These are phyloP conservation scores for Striga hermonthica DNA, from an alignment of 305 asterid genomes.

Conservation along the genomic window DNA sequence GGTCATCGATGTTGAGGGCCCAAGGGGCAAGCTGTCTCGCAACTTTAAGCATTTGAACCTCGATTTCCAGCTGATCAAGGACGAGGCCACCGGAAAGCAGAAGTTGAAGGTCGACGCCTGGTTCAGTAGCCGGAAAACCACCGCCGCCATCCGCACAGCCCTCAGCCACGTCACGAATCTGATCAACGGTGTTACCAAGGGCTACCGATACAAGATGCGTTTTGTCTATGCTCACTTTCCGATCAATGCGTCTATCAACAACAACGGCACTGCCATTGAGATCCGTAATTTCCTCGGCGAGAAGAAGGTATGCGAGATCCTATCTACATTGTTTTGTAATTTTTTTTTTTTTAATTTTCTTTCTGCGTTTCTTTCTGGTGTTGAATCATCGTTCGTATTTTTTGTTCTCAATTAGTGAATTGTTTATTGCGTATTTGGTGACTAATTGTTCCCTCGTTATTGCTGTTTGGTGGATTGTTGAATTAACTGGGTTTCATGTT, in stretches of 20 bases:
- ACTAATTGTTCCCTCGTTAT: too few relatives aligned
- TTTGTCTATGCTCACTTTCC: constrained; percentile 15
- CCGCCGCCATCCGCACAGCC: constrained; percentile 19
- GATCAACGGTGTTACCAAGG: constrained; percentile 15
- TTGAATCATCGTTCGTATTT: too few relatives aligned
- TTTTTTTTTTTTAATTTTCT: background rate
- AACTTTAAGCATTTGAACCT: constrained; percentile 50
- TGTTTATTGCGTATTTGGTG: too few relatives aligned
- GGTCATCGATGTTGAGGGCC: constrained; percentile 66
- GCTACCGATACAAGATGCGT: constrained; percentile 18
- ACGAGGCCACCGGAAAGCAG: constrained; percentile 9
- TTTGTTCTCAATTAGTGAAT: too few relatives aligned
- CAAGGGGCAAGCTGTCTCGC: constrained; percentile 62
- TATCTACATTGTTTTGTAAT: background rate
- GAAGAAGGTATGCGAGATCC: background rate
- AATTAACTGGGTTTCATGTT: too few relatives aligned
- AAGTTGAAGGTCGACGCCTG: constrained; percentile 5
- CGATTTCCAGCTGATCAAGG: constrained; percentile 14
- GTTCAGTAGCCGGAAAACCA: constrained; percentile 13
- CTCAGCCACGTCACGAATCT: constrained; percentile 18
- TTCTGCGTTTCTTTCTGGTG: too few relatives aligned
- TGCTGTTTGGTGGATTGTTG: too few relatives aligned
- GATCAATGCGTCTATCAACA: constrained; percentile 3
- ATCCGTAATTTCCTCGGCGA: constrained; percentile 20
- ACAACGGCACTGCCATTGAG: constrained; percentile 10